Base-by-base conservation (phyloP, 2,329 filamentous ascomycete genomes). In the Colletotrichum lentis region DNA sequence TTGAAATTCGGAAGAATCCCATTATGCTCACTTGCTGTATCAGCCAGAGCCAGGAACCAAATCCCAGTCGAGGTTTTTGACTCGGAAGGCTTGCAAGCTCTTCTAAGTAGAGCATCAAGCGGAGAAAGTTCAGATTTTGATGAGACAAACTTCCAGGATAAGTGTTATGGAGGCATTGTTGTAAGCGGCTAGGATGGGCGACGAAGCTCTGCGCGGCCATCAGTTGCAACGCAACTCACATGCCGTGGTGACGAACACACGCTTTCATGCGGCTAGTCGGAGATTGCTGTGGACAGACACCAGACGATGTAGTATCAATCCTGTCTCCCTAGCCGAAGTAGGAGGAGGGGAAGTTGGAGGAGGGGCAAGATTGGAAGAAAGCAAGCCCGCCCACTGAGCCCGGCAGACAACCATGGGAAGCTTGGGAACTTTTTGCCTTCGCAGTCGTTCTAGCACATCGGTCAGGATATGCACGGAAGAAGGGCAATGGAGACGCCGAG, bases 401-500 rank as follows among this genome's bases (percentile, higher is more conserved):
- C 31, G 27, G 41, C 62, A 22, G 52, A 54, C 5, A 11, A 31
- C n/a, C 16, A 22, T 4, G 20, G 22, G 18, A 8, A 27, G 7
- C n/a, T n/a, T 24, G 31, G 3, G 12, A n/a, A 3, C 5, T 14
- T 37, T 37, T 22, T 10, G 31, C n/a, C 43, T 16, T 59, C n/a
- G 16, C 10, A 22, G 24, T 8, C 35, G 44, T 46, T 46, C 24
- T 22, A 53, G 18, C 3, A 20, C 18, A 31, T 14, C 2, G 31
- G 10, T 7, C 50, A 18, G 46, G 12, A 52, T 6, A 63, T 58
- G 61, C 35, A 58, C 58, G 18, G 44, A 58, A 64, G 52, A 63
- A 49, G 27, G 27, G 1, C 20, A 43, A 47, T 3, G 12, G 16
- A 35, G 41, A 41, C 16, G 12, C 2, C 27, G 22, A 22, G 46